Evolutionary conservation across 2,329 filamentous ascomycete genomes (phyloP), one percentile per base, ranked within the genome.

Genomic region (Aspergillus sp.): DNA sequence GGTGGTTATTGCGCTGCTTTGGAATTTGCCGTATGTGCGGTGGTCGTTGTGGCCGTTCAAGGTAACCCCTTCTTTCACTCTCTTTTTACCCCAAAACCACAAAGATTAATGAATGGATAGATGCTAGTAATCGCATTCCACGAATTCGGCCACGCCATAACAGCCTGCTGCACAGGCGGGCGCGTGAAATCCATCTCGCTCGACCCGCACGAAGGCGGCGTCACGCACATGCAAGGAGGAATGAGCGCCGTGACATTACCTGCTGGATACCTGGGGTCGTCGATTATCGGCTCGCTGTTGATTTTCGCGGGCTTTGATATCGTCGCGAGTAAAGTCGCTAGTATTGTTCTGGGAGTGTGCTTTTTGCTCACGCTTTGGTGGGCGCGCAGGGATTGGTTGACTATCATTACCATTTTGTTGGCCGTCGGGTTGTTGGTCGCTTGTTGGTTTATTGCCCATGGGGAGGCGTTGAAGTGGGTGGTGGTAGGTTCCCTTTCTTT

Each of bases 61-160:
- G 79, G 88, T 90, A 72, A 30, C 28, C 28, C 9, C 28, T 2
- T 9, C 28, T 9, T 9, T 9, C 28, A 30, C 28, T 30, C 28
- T 30, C 3, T 30, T 1, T 3, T 8, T 30, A 30, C 28, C 28
- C 28, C 3, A 9, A 10, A 30, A 30, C 3, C 8, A 30, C 9
- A 7, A 30, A 30, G 8, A 9, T 8, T 30, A 32, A 36, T 10
- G 4, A 36, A 5, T 4, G 30, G 7, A 55, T 4, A 68, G 87
- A 92, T 92, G 90, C 83, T 93, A 19, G 89, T 91, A 55, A 92
- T 93, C 65, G 90, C 90, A 39, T 93, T 92, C 75, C 90, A 93
- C 77, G 90, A 93, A 69, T 84, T 92, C 70, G 86, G 89, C 12
- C 90, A 93, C 76, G 90, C 90, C 52, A 85, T 91, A 68, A 87